Conservation (phyloP, 106 monocot genomes). For the Iris macrosiphon region DNA sequence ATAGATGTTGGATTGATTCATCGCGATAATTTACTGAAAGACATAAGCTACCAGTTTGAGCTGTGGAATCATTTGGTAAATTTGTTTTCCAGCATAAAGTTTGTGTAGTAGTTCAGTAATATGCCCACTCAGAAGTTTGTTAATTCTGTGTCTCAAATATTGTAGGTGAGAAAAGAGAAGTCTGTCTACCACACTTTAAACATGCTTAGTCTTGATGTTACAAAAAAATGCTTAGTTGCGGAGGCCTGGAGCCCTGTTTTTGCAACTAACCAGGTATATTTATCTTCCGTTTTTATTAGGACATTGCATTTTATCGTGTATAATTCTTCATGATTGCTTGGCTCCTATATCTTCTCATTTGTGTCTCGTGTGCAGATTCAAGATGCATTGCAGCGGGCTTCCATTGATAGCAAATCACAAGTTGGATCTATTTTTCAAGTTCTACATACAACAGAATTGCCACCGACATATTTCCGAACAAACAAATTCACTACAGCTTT, state of each 20-base stretch:
- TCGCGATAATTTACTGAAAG: conserved; percentile 57
- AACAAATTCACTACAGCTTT: conserved; percentile 92
- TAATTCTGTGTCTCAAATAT: conserved; percentile 1
- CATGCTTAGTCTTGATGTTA: conserved; percentile 96
- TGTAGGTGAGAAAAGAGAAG: conserved; percentile 80
- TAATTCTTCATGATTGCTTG: conserved; percentile 4
- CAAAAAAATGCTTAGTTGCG: conserved; percentile 92
- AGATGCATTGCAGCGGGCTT: conserved; percentile 58
- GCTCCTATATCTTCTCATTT: not conserved
- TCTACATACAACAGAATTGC: conserved; percentile 72
- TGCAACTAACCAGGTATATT: conserved; percentile 55
- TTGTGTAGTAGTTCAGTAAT: too few relatives aligned
- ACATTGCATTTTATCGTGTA: too few relatives aligned
- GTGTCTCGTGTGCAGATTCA: conserved; percentile 51
- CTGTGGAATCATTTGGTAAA: conserved; percentile 61
- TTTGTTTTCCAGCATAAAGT: too few relatives aligned
- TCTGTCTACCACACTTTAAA: conserved; percentile 92
- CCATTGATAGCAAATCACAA: conserved; percentile 93
- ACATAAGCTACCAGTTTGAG: conserved; percentile 55
- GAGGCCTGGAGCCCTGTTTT: conserved; percentile 95
- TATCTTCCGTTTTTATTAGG: not conserved
- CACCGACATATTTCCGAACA: conserved; percentile 89
- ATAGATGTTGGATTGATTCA: conserved; percentile 60
- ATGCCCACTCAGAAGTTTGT: too few relatives aligned
- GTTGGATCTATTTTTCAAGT: conserved; percentile 95